Conservation (phyloP, 768 basidiomycete genomes). For the Collybia nuda region DNA sequence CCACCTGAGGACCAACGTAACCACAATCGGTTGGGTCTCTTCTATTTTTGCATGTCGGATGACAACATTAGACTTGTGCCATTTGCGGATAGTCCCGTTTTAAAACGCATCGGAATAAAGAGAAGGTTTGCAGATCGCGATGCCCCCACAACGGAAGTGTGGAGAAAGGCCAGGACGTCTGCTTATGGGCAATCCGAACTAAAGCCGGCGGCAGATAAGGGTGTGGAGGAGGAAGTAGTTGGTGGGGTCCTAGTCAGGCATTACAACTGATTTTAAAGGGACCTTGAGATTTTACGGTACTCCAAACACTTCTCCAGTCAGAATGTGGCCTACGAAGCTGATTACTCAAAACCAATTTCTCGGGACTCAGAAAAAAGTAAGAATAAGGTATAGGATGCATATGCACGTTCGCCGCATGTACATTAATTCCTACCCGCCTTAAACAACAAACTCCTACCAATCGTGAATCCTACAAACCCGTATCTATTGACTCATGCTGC, state of each 20-base stretch:
- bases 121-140: slow-evolving; percentile 30
- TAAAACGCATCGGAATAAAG: slow-evolving; percentile 32
- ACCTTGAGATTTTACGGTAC: no score
- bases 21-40: slow-evolving; percentile 39
- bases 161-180: slow-evolving; percentile 35
- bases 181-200: slow-evolving; percentile 38
- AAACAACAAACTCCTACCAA: no score
- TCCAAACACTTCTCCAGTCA: no score
- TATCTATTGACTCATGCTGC: no score
- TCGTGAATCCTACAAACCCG: no score
- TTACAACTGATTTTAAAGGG: slow-evolving; percentile 31
- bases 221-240: slow-evolving; percentile 44
- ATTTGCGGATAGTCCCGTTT: slow-evolving; percentile 34
- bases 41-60: slow-evolving; percentile 44
- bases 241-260: slow-evolving; percentile 43
- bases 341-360: no score
- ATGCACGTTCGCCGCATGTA: no score
- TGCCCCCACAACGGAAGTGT: slow-evolving; percentile 38
- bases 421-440: no score
- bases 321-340: no score
- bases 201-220: slow-evolving; percentile 29
- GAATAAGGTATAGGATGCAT: no score
- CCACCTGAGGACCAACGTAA: slow-evolving; percentile 43
- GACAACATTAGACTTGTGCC: slow-evolving; percentile 39
- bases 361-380: no score